Evolutionary conservation across 2,329 filamentous ascomycete genomes (phyloP).

Genomic region (Cytospora mali): DNA sequence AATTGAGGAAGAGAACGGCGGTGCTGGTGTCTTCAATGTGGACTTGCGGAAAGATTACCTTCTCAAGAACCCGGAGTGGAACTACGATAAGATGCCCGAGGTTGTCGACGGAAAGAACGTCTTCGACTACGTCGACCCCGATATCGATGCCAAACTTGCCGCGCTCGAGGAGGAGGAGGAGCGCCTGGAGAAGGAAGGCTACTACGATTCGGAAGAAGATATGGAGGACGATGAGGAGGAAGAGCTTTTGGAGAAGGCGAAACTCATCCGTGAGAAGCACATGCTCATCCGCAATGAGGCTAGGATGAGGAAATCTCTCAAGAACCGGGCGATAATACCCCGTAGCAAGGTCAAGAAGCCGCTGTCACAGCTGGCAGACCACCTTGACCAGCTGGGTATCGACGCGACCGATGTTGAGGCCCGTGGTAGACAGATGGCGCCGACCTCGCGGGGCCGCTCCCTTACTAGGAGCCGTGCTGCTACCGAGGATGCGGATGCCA

Average conservation of each 20-base stretch:
- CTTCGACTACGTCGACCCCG: slow-evolving; percentile 94
- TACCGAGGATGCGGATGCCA: slow-evolving; percentile 68
- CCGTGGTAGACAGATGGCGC: slow-evolving; percentile 69
- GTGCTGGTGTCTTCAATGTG: slow-evolving; percentile 93
- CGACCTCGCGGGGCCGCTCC: slow-evolving; percentile 69
- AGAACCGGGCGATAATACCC: slow-evolving; percentile 94
- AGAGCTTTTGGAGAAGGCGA: slow-evolving; percentile 87
- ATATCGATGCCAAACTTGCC: slow-evolving; percentile 90
- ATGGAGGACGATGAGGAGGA: slow-evolving; percentile 88
- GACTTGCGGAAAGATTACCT: slow-evolving; percentile 88
- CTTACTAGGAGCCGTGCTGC: slow-evolving; percentile 63
- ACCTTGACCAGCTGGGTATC: slow-evolving; percentile 82
- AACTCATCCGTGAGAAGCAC: slow-evolving; percentile 94
- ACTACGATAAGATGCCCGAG: slow-evolving; percentile 93
- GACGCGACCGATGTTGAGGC: slow-evolving; percentile 76
- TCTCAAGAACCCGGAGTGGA: slow-evolving; percentile 89
- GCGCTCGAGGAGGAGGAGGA: slow-evolving; percentile 96
- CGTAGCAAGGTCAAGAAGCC: slow-evolving; percentile 79
- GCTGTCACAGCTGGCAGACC: slow-evolving; percentile 82
- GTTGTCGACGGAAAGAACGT: slow-evolving; percentile 95
- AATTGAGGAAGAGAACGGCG: slow-evolving; percentile 87
- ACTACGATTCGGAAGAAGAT: slow-evolving; percentile 83
- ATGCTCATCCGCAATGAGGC: slow-evolving; percentile 90
- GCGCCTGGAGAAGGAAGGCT: slow-evolving; percentile 85
- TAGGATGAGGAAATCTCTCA: slow-evolving; percentile 92